Evolutionary conservation across 768 basidiomycete species (phyloP), one percentile per base, ranked within the genome.

Genomic region (Chalciporus sphaerocephalus): DNA sequence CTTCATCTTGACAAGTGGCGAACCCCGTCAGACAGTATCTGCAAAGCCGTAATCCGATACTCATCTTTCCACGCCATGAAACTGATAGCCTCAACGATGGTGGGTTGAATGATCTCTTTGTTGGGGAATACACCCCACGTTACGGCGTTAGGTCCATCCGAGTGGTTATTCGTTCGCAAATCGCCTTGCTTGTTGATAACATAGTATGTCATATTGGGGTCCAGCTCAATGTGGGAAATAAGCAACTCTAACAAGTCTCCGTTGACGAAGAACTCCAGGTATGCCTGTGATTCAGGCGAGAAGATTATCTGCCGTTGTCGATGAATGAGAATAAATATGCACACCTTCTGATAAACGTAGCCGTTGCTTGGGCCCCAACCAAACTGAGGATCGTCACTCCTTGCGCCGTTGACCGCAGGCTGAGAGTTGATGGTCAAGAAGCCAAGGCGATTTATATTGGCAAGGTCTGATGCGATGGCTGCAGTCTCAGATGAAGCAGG

Each of bases 111-210:
- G 55, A 96, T 89, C 72, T 96, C 94, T 67, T 97, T 97, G 45
- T 91, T 90, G 5, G 94, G 92, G 76, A 95, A 97, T 8, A 96
- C 91, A 52, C 94, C 94, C 94, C 94, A 97, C 1, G 94, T 97
- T 15, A 97, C 92, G n/a, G 94, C 94, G 57, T 96, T 97, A 21
- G 96, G 94, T 2, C 94, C 92, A 40, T 96, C 93, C 2, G 86
- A 89, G 56, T 92, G 88, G 13, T 83, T 93, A 73, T 98, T 99
- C 39, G 96, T 97, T 44, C 85, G 81, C 40, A 99, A 73, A 64
- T 98, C 94, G 32, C 96, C 96, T 33, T 84, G 81, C 65, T 87
- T 91, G 78, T 97, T 97, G 66, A 97, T 95, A 38, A 93, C 91
- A 58, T 97, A 95, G 74, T 98, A 99, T 2, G 93, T 97, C 60